Evolutionary conservation across 2,329 filamentous ascomycete species (phyloP), one percentile per base, ranked within the genome.

Genomic region (Zarea fungicola): DNA sequence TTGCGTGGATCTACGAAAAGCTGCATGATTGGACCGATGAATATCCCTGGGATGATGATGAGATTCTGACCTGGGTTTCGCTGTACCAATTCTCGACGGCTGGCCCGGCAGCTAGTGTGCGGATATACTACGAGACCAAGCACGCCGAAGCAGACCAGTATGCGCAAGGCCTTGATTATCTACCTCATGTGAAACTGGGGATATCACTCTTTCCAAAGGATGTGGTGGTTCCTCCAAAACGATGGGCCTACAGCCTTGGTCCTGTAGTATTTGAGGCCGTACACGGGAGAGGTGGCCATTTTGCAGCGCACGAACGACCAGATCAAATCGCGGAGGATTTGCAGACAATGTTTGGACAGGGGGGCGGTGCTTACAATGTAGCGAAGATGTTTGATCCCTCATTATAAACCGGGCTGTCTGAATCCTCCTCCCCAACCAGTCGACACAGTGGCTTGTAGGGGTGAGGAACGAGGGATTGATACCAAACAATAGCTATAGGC

Each of bases 1-100:
- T 92, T 1, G 80, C 85, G 0, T 93, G 88, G 88, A 82, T 92
- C 31, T 87, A 87, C 56, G 88, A 92, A 65, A 92, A 92, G 62
- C 67, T 92, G 32, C 80, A 85, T 55, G 83, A 86, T 57, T 92
- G 87, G 87, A 83, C 82, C 0, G 86, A 91, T 57, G 59, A 57
- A 1, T 89, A 89, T 59, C 68, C 77, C 0, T 91, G 85, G 86
- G 84, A 80, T 0, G 83, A 88, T 52, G 85, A 90, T 48, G 86
- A 91, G 66, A 75, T 91, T 8, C 66, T 88, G 28, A 87, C 82
- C 0, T 92, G 86, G 87, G 66, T 90, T 1, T 80, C 74, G 42
- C 76, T 91, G 31, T 91, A 90, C 62, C 81, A 77, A 61, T 89
- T 89, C 45, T 83, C 79, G 11, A 75, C 69, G 0, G 83, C 85